Conservation (phyloP, 306 rosid genomes). For the Psophocarpus tetragonolobus region DNA sequence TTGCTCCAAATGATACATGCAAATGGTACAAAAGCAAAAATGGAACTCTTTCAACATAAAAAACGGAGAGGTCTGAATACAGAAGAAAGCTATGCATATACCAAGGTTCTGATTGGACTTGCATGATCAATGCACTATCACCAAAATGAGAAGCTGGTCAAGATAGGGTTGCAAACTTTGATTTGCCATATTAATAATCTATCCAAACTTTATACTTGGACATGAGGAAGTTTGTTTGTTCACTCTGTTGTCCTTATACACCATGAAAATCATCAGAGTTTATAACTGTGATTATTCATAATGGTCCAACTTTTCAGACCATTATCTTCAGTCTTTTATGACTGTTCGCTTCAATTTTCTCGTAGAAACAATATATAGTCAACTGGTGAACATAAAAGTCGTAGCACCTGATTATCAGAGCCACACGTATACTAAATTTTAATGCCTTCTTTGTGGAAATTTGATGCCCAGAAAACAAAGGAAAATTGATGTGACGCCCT, state of each 20-base stretch:
- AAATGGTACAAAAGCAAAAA: constrained; percentile 45
- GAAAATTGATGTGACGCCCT: constrained; percentile 43
- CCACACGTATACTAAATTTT: constrained; percentile 27
- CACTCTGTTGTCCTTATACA: not conserved
- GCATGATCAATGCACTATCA: constrained; percentile 32
- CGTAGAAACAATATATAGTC: constrained; percentile 3
- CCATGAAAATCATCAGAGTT: not conserved
- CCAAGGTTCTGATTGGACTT: constrained; percentile 23
- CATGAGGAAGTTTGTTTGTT: constrained; percentile 14
- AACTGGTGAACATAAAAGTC: constrained; percentile 17
- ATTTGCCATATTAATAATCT: constrained; percentile 33
- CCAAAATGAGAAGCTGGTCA: constrained; percentile 39
- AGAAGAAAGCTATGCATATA: constrained; percentile 16
- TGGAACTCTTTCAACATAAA: constrained; percentile 4
- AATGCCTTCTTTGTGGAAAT: constrained; percentile 29
- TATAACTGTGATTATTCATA: constrained; percentile 6
- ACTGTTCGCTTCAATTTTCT: constrained; percentile 6
- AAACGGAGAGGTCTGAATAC: constrained; percentile 20
- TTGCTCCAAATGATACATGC: constrained; percentile 50
- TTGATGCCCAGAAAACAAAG: constrained; percentile 32
- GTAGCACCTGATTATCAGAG: constrained; percentile 15
- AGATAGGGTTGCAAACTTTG: constrained; percentile 8
- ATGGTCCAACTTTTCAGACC: not conserved
- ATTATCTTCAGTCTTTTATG: not conserved
- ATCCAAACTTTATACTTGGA: constrained; percentile 12